Evolutionary conservation across 176 grass and related monocot genomes (phyloP).

Genomic region (Triticum turgidum): DNA sequence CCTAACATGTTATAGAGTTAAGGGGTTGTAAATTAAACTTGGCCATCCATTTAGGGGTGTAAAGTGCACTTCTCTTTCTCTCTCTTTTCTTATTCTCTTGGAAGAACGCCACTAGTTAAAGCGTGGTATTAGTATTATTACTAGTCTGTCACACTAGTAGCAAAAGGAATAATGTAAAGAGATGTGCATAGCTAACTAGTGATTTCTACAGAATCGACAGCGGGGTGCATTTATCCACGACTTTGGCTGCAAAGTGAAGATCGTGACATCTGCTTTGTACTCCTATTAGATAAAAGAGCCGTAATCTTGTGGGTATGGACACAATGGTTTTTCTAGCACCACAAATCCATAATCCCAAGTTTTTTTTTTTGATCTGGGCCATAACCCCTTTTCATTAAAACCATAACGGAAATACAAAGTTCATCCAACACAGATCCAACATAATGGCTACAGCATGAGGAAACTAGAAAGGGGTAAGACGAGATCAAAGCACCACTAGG

Average conservation of each 20-base stretch:
- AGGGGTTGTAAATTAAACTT: too few relatives aligned
- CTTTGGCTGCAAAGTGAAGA: slow-evolving; percentile 26
- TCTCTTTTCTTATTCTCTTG: background rate
- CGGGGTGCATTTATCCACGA: background rate
- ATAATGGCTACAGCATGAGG: too few relatives aligned
- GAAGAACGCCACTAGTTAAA: background rate
- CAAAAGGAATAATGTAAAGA: slow-evolving; percentile 21
- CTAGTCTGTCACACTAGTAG: background rate
- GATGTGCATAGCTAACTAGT: background rate
- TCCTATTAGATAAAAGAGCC: background rate
- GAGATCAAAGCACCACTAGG: too few relatives aligned
- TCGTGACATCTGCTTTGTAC: slow-evolving; percentile 16
- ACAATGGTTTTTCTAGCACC: background rate
- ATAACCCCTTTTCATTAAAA: too few relatives aligned
- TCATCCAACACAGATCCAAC: too few relatives aligned
- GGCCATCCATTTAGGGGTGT: background rate
- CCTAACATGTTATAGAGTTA: too few relatives aligned
- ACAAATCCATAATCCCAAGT: background rate
- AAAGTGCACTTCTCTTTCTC: background rate
- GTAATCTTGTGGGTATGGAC: slow-evolving; percentile 20
- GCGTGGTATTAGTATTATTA: background rate
- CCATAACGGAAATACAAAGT: too few relatives aligned
- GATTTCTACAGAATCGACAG: slow-evolving; percentile 4
- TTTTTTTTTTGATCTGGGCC: background rate
- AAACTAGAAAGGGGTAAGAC: too few relatives aligned